Base-by-base conservation (phyloP, 495 filamentous ascomycete genomes). In the Hypoxylon intermedium region DNA sequence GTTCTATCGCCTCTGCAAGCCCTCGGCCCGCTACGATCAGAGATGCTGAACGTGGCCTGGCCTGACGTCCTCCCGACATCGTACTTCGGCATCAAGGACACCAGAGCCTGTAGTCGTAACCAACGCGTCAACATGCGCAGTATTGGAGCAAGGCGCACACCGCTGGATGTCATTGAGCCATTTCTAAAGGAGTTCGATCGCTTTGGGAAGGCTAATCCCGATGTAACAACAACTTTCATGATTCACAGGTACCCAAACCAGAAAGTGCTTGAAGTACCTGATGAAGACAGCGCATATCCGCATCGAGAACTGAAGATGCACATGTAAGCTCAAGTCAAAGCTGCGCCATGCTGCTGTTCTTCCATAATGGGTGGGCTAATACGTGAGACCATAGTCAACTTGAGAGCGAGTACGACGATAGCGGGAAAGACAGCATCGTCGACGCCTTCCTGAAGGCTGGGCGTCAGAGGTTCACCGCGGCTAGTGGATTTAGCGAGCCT, bases 221-320 rank as follows among this genome's bases (percentile, higher is more conserved):
- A 43, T 4, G 31, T 65, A 12, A 31, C 26, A 9, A 53, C 49
- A 1, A 16, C 60, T 5, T 58, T 53, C 26, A 58, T 51, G 16
- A 52, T 64, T 23, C 42, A 63, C 6, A 56, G 65, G 11, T 71
- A 54, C 44, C 21, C 62, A 13, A 64, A 23, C n/a, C 54, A 69
- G 53, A 64, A 44, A 28, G 60, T 61, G 11, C 44, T 53, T 24
- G 53, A 53, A 7, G 56, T 69, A 15, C 51, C 46, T 12, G 59
- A 62, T 38, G 49, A 55, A 11, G 56, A 53, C 21, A 69, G 65
- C 26, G 68, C 60, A 28, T 71, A 69, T 45, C 63, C 68, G 26
- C 64, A 54, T 30, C 65, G 68, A 6, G 48, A 62, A 16, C 44
- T 61, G 24, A 60, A 63, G 41, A 55, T 62, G 53, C 58, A 65